Conservation (phyloP, 208 protist species). For the Wallacemonas sp. region DNA sequence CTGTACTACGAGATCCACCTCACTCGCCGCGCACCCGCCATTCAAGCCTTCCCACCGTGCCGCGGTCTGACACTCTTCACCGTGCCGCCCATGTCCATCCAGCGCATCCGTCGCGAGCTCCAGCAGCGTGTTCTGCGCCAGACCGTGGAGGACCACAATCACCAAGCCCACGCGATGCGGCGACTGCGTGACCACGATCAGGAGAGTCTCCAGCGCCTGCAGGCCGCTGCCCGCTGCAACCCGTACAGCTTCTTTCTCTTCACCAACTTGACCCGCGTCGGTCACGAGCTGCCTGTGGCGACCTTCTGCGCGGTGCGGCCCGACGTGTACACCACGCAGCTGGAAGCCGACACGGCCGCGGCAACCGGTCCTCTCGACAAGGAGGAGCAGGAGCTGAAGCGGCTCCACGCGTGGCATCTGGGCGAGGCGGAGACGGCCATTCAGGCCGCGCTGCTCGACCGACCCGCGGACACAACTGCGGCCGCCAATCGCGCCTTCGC, state of each 20-base stretch:
- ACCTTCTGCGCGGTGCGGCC: neutral
- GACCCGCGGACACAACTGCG: neutral
- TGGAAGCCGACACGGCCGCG: neutral
- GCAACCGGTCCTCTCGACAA: too few species aligned
- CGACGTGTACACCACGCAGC: neutral
- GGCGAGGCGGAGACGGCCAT: neutral
- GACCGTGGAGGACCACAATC: neutral
- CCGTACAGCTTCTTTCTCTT: slow-evolving; percentile 17
- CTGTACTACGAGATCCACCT: slow-evolving; percentile 14
- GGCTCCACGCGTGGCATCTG: neutral
- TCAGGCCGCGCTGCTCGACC: slow-evolving; percentile 1
- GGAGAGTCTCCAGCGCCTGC: slow-evolving; percentile 8
- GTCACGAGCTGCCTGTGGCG: neutral
- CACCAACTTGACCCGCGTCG: slow-evolving; percentile 7
- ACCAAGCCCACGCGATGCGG: neutral
- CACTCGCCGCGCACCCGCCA: slow-evolving; percentile 1
- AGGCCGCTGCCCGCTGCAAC: neutral
- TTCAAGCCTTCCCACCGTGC: slow-evolving; percentile 11
- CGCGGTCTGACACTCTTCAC: slow-evolving; percentile 11
- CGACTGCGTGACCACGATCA: neutral
- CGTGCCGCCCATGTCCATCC: slow-evolving; percentile 2
- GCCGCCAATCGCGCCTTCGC: slow-evolving; percentile 14
- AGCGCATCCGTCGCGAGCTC: neutral
- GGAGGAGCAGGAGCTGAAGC: neutral
- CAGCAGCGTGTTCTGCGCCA: neutral